phyloP scores from a whole-genome alignment of 139 green algal species.

The Micractinium conductrix region DNA sequence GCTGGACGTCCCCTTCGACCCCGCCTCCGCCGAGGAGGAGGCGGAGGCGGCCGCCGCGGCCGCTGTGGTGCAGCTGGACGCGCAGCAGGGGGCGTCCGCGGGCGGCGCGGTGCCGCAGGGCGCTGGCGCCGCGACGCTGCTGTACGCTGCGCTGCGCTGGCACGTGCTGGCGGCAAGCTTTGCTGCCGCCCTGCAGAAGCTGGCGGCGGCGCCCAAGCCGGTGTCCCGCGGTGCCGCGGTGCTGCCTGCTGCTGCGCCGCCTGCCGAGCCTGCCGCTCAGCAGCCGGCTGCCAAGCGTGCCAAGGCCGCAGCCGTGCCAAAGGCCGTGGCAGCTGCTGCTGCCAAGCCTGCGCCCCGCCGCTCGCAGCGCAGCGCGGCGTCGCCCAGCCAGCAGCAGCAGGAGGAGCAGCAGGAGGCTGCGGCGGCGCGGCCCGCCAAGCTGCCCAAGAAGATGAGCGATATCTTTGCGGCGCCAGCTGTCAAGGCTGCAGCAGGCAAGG shows the following conservation, averaged over 20 bases:
- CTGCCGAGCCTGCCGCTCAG: not conserved
- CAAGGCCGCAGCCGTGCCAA: not conserved
- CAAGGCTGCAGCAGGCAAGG: not conserved
- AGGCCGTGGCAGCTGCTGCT: not conserved
- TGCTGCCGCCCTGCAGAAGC: not conserved
- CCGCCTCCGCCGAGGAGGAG: not conserved
- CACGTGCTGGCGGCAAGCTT: conserved; percentile 10
- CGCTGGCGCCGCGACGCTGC: conserved; percentile 5
- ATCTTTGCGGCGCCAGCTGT: no score
- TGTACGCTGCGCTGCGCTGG: conserved; percentile 12
- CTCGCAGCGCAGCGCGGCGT: no score
- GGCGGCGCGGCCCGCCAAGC: not conserved
- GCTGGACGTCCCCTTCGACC: conserved; percentile 31
- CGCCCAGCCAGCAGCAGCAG: no score
- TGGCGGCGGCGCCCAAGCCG: not conserved
- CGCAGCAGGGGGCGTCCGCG: no score
- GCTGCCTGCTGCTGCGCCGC: not conserved
- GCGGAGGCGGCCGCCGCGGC: conserved; percentile 10
- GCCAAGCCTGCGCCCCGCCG: not conserved
- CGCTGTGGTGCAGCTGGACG: not conserved
- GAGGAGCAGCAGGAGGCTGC: no score
- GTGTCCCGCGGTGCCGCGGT: not conserved
- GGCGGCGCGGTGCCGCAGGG: not conserved
- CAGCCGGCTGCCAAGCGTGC: not conserved
- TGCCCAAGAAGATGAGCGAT: no score